Percentiles rank a stretch among this genome's conserved stretches.
These are phyloP conservation scores for Epichloe glyceriae DNA, from an alignment of 2,329 filamentous ascomycete genomes.

Conservation along the genomic window DNA sequence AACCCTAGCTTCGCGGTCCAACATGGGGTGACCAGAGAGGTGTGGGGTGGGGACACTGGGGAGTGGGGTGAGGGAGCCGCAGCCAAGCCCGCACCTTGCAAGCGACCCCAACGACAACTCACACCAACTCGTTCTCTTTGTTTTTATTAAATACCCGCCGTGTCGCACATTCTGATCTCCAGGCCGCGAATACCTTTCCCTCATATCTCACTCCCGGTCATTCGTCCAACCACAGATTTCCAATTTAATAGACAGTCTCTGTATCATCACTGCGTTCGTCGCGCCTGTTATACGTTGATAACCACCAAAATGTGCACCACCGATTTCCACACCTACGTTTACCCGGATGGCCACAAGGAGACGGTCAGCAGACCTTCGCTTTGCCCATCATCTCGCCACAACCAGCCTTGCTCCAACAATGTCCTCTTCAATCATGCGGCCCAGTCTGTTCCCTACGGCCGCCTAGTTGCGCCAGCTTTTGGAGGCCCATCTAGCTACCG, in stretches of 20 bases:
- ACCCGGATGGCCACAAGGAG: conserved; percentile 30
- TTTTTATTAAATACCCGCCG: background rate
- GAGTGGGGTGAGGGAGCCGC: background rate
- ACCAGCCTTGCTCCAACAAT: conserved; percentile 28
- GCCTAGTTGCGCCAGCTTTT: conserved; percentile 12
- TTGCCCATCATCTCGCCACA: conserved; percentile 27
- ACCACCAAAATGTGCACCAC: conserved; percentile 36
- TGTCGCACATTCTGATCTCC: conserved; percentile 2
- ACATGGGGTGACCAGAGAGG: background rate
- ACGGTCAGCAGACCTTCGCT: conserved; percentile 22
- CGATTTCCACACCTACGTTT: conserved; percentile 32
- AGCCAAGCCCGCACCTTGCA: background rate
- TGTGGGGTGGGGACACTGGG: background rate
- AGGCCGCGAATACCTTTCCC: background rate
- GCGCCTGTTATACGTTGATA: background rate
- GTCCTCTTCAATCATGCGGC: conserved; percentile 28
- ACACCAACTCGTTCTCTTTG: background rate
- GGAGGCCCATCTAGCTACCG: background rate
- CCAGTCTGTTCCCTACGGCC: conserved; percentile 20
- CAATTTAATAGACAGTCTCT: background rate
- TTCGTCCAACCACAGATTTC: too few species aligned
- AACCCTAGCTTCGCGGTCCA: too few species aligned
- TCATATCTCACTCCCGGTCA: too few species aligned
- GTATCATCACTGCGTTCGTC: background rate
- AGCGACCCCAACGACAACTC: background rate